Evolutionary conservation across 805 yeast species (phyloP).

Genomic region (Starmerella floricola): DNA sequence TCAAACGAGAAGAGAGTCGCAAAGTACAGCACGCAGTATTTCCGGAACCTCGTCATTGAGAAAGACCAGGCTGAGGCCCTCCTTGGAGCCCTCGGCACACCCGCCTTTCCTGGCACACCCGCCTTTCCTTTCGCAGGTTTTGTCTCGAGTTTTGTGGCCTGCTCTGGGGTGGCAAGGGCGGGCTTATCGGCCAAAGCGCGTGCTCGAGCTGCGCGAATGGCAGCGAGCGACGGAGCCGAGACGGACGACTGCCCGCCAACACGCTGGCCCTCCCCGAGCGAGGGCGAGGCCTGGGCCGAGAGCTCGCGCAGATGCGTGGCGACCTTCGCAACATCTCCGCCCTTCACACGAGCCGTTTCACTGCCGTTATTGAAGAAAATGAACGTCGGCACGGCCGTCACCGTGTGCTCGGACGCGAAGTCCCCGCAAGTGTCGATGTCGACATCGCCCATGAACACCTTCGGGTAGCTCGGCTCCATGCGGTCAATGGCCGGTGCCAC

Average conservation of each 20-base stretch:
- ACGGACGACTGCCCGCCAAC: slow-evolving; percentile 7
- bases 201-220: slow-evolving; percentile 5
- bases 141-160: too few relatives aligned
- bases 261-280: slow-evolving; percentile 16
- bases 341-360: slow-evolving; percentile 40
- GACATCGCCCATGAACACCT: slow-evolving; percentile 66
- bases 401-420: slow-evolving; percentile 54
- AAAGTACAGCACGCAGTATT: slow-evolving; percentile 16
- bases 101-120: too few relatives aligned
- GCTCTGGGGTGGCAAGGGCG: neutral
- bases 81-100: too few relatives aligned
- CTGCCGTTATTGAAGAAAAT: slow-evolving; percentile 68
- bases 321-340: slow-evolving; percentile 23
- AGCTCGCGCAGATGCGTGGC: slow-evolving; percentile 9
- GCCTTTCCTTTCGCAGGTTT: too few relatives aligned
- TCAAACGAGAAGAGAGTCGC: slow-evolving; percentile 20
- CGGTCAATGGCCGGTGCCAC: slow-evolving; percentile 87
- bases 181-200: slow-evolving; percentile 5
- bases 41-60: neutral
- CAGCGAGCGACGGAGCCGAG: neutral
- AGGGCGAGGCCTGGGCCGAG: slow-evolving; percentile 2
- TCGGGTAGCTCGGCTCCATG: slow-evolving; percentile 42
- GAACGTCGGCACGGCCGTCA: slow-evolving; percentile 54
- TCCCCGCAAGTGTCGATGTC: slow-evolving; percentile 73
- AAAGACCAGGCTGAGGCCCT: too few relatives aligned